A percentile compares a stretch with the other conserved stretches of the same genome.
These are phyloP conservation scores for Phyllostachys edulis DNA, from an alignment of 176 grass and related monocot species.

Conservation along the genomic window DNA sequence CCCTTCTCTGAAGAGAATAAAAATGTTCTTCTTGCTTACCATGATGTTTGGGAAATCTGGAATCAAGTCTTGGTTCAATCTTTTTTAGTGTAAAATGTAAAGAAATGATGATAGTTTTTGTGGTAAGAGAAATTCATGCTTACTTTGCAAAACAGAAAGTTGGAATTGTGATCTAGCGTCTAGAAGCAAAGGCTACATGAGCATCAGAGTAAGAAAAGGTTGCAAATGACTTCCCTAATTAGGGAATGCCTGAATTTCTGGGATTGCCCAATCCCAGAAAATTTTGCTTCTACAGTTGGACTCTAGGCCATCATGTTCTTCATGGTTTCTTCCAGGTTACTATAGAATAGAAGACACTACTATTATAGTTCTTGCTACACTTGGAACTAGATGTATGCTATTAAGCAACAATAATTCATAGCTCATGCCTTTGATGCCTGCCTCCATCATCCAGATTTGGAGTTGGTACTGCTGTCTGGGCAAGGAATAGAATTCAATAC, in stretches of 20 bases:
- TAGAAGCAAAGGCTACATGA: not conserved
- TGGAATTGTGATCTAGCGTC: not conserved
- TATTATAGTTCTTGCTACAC: not conserved
- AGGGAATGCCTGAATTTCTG: not conserved
- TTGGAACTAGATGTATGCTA: not conserved
- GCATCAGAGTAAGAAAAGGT: not conserved
- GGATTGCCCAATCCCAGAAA: not conserved
- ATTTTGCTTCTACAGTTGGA: not conserved
- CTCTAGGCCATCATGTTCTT: not conserved
- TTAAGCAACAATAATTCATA: not conserved
- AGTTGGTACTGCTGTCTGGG: not conserved
- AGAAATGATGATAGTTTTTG: not conserved
- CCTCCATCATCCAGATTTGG: not conserved
- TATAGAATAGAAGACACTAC: not conserved
- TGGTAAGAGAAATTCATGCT: not conserved
- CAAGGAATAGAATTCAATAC: not conserved
- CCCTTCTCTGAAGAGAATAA: not conserved
- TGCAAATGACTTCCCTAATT: not conserved
- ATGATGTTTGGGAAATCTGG: not conserved
- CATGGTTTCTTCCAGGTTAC: not conserved
- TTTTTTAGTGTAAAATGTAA: not conserved
- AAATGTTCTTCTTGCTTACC: not conserved
- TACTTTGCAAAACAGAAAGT: not conserved
- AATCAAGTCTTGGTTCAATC: not conserved
- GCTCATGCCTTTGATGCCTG: not conserved